Evolutionary conservation across 1,284 basidiomycete genomes (phyloP), one percentile per base, ranked within the genome.

Genomic region (Anthracocystis setariae): DNA sequence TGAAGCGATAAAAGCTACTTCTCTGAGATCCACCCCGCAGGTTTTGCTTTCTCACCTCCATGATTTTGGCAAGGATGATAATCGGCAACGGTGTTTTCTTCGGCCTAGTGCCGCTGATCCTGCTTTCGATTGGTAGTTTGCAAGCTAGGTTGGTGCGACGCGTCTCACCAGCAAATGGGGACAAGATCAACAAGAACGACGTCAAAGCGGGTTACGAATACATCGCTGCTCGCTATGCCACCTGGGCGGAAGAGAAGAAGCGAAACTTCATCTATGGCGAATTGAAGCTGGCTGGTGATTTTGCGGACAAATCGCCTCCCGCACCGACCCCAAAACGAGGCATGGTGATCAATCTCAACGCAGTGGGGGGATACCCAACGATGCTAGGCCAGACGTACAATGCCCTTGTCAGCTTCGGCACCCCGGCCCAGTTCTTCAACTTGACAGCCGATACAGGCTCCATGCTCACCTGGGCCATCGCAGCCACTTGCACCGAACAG

Each of bases 371-470:
- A 2, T 70, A 60, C 32, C 60, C 61, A 8, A 56, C 59, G 35
- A 64, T 64, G 67, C 56, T 70, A 3, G 67, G 67, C 2, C 40
- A 59, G 39, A 70, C 67, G 9, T 70, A 53, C 56, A 70, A 70
- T 9, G 48, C 48, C 15, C 39, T 23, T 20, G 60, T 70, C 0
- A 56, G 56, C 8, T 40, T 70, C 24, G 67, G 67, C 8, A 60
- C 56, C 18, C 60, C 67, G 8, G 27, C 48, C 17, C 60, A 70
- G 17, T 10, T 25, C 1, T 56, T 70, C 42, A 70, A 57, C n/a
- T 25, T 70, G 38, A 70, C 67, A 5, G 61, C 59, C 8, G 67
- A 70, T 13, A 64, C 67, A 10, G 67, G 67, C 0, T 70, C 67
- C 44, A 70, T 45, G 55, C 56, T 64, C 13, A 60, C 67, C 0